Evolutionary conservation across 495 filamentous ascomycete genomes (phyloP).

Genomic region (Arthonia radiata): DNA sequence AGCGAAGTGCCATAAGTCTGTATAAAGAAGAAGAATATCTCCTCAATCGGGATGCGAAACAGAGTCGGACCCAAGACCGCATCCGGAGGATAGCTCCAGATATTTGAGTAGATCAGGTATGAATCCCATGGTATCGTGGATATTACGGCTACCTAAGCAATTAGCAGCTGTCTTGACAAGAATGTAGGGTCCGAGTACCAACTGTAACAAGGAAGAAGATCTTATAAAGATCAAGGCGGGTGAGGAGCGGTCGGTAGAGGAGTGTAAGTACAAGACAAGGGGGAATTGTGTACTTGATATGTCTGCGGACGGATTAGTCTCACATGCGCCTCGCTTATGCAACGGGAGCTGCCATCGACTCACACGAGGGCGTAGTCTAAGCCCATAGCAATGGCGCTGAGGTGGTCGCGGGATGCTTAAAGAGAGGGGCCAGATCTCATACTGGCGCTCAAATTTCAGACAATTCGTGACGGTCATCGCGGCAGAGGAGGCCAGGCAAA

Average conservation of each 20-base stretch:
- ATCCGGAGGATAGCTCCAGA: constrained; percentile 43
- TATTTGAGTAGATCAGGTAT: constrained; percentile 31
- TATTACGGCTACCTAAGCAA: constrained; percentile 24
- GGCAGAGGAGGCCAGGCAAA: too few relatives aligned
- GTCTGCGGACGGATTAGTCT: constrained; percentile 15
- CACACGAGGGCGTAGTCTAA: constrained; percentile 43
- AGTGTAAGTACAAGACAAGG: constrained; percentile 28
- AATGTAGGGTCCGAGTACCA: constrained; percentile 1
- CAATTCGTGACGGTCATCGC: too few relatives aligned
- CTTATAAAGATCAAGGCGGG: constrained; percentile 30
- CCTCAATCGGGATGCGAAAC: constrained; percentile 35
- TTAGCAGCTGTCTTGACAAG: constrained; percentile 1
- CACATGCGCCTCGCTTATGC: neutral
- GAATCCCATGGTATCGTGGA: constrained; percentile 48
- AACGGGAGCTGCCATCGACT: constrained; percentile 6
- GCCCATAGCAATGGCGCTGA: constrained; percentile 37
- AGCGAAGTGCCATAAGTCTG: constrained; percentile 46
- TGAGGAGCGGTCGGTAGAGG: constrained; percentile 31
- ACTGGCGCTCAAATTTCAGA: too few relatives aligned
- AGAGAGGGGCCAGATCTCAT: too few relatives aligned
- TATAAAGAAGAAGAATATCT: constrained; percentile 51
- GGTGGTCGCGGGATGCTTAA: too few relatives aligned
- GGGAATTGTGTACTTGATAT: constrained; percentile 43
- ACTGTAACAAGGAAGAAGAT: constrained; percentile 26
- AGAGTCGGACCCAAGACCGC: constrained; percentile 31